phyloP scores from a whole-genome alignment of 352 stramenopile genomes.

The Phytophthora kernoviae region DNA sequence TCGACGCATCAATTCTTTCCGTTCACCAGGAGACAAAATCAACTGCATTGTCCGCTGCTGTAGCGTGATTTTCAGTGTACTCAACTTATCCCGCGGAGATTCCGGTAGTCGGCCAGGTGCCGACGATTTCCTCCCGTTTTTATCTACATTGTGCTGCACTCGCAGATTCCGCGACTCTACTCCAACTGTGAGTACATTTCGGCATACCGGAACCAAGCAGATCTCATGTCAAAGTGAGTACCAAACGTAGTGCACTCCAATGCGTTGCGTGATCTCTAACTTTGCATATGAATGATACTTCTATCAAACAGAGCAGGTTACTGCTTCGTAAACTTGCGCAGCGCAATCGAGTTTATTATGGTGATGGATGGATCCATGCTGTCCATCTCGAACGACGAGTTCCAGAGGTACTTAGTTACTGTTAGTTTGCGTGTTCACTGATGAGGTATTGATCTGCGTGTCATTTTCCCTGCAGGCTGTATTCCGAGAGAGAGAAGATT shows the following conservation, averaged over 20 bases:
- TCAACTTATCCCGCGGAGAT: constrained; percentile 81
- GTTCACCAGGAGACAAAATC: constrained; percentile 90
- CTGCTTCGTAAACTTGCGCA: constrained; percentile 92
- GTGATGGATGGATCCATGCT: constrained; percentile 87
- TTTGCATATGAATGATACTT: background rate
- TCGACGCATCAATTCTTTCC: constrained; percentile 88
- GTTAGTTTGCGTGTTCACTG: background rate
- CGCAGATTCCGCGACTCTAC: constrained; percentile 82
- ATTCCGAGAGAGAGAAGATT: constrained; percentile 42
- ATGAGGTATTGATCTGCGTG: background rate
- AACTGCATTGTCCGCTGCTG: constrained; percentile 89
- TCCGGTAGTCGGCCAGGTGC: constrained; percentile 68
- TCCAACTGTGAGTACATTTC: constrained; percentile 94
- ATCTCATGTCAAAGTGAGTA: constrained; percentile 90
- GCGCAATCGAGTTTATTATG: constrained; percentile 90
- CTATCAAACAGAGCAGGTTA: constrained; percentile 76
- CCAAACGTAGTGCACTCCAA: background rate
- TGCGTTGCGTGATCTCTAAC: constrained; percentile 1
- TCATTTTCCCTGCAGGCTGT: constrained; percentile 27
- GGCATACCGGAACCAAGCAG: constrained; percentile 83
- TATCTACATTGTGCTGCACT: constrained; percentile 93
- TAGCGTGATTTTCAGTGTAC: constrained; percentile 90
- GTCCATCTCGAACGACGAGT: constrained; percentile 79
- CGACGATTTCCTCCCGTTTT: constrained; percentile 94
- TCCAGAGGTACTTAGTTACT: constrained; percentile 54